Conservation (phyloP, 2,329 filamentous ascomycete genomes). For the Clarireedia hainanense region DNA sequence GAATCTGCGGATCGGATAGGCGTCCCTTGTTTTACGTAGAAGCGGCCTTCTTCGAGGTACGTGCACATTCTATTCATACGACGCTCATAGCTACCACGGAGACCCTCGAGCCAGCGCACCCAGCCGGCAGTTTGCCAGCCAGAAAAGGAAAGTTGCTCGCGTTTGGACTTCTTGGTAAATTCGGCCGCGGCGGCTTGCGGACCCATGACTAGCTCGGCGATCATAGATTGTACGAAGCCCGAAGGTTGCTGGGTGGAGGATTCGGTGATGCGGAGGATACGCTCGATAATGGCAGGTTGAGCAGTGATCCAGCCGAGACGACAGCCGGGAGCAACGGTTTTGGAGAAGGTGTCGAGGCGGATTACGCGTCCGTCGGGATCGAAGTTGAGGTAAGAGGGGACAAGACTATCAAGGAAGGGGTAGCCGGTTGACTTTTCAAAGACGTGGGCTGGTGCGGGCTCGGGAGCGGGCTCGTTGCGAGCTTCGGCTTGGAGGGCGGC, state of each 20-base stretch:
- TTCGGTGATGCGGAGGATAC: constrained; percentile 67
- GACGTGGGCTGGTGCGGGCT: constrained; percentile 17
- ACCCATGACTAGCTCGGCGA: constrained; percentile 70
- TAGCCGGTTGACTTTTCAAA: constrained; percentile 52
- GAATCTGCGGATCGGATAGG: constrained; percentile 45
- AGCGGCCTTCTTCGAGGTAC: constrained; percentile 61
- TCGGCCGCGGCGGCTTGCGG: constrained; percentile 48
- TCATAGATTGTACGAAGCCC: constrained; percentile 80
- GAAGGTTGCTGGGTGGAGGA: constrained; percentile 74
- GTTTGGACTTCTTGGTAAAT: constrained; percentile 32
- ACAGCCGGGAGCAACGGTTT: constrained; percentile 84
- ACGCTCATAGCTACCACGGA: constrained; percentile 75
- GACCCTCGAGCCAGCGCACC: constrained; percentile 83
- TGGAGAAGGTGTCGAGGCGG: constrained; percentile 87
- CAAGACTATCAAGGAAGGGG: constrained; percentile 72
- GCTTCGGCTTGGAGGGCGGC: constrained; percentile 32
- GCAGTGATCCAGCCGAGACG: constrained; percentile 86
- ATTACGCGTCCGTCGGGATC: constrained; percentile 83
- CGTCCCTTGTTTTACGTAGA: constrained; percentile 55
- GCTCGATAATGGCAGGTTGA: constrained; percentile 70
- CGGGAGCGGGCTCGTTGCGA: constrained; percentile 29
- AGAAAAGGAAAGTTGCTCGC: constrained; percentile 32
- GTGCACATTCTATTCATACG: constrained; percentile 76
- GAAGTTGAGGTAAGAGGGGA: constrained; percentile 72
- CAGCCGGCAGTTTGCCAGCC: constrained; percentile 79